These are phyloP conservation scores for Ceratocystis lukuohia DNA, from an alignment of 2,329 filamentous ascomycete species.

Conservation along the genomic window DNA sequence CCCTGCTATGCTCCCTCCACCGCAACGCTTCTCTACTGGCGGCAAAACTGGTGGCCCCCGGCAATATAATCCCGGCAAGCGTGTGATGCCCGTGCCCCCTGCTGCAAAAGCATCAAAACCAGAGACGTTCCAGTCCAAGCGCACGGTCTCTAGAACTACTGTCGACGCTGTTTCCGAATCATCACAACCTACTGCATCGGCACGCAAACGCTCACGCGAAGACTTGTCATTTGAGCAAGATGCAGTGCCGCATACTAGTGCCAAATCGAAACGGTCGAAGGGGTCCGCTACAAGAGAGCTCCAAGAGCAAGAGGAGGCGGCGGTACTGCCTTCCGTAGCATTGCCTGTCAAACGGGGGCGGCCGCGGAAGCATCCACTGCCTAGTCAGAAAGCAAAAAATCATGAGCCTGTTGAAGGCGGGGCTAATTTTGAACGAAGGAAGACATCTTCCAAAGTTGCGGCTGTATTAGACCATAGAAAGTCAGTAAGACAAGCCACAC, in stretches of 20 bases:
- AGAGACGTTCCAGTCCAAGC: not conserved
- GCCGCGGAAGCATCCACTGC: not conserved
- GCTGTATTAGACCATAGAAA: not conserved
- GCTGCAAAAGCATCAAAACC: not conserved
- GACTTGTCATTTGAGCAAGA: not conserved
- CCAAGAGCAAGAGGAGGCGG: not conserved
- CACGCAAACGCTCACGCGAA: not conserved
- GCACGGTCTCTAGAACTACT: not conserved
- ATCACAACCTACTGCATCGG: not conserved
- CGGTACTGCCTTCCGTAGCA: not conserved
- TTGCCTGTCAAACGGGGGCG: not conserved
- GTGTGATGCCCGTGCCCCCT: conserved; percentile 3
- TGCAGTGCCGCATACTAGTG: not conserved
- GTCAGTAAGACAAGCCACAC: not conserved
- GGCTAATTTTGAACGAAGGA: not conserved
- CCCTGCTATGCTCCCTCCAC: conserved; percentile 14
- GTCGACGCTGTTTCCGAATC: not conserved
- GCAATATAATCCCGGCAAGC: conserved; percentile 1
- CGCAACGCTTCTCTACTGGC: conserved; percentile 8
- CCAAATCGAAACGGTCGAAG: not conserved
- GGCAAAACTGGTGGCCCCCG: conserved; percentile 9
- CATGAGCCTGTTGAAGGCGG: not conserved
- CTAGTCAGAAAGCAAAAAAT: not conserved
- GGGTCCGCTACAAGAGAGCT: not conserved
- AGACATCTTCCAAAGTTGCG: not conserved